A percentile compares a stretch with the other conserved stretches of the same genome.
phyloP scores from a whole-genome alignment of 1,139 yeast species.

The Magnusiomyces tetraspermus region DNA sequence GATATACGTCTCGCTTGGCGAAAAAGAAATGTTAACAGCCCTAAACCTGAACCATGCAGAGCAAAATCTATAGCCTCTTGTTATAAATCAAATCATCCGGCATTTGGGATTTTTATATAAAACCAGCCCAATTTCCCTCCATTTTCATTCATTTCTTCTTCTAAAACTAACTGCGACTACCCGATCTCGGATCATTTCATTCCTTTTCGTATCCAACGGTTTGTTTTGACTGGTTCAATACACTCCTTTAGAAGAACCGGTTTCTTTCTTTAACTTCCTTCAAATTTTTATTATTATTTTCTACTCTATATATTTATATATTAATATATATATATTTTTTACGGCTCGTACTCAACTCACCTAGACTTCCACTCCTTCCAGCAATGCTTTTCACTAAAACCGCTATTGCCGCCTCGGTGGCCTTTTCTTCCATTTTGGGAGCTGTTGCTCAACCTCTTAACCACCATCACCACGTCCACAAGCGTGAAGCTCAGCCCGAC shows the following conservation, averaged over 20 bases:
- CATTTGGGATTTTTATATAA: too few relatives aligned
- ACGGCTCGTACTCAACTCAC: too few relatives aligned
- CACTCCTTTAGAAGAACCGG: not conserved
- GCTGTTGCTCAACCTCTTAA: slow-evolving; percentile 30
- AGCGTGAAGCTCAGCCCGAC: slow-evolving; percentile 27
- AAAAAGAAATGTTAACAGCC: too few relatives aligned
- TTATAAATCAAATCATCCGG: too few relatives aligned
- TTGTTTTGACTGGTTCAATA: not conserved
- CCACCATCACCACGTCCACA: slow-evolving; percentile 36
- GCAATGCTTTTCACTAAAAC: slow-evolving; percentile 13
- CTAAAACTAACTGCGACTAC: too few relatives aligned
- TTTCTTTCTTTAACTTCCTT: not conserved
- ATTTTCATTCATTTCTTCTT: too few relatives aligned
- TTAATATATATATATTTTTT: too few relatives aligned
- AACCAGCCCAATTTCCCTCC: too few relatives aligned
- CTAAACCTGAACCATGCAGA: too few relatives aligned
- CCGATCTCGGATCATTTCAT: not conserved
- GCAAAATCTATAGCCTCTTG: too few relatives aligned
- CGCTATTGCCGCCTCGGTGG: slow-evolving; percentile 17
- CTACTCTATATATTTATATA: not conserved
- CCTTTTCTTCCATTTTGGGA: slow-evolving; percentile 22
- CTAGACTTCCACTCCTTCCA: not conserved
- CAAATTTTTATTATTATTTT: too few relatives aligned
- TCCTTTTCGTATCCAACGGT: not conserved
- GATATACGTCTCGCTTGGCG: too few relatives aligned